Evolutionary conservation across 768 basidiomycete species (phyloP).

Genomic region (Mycena indigotica): DNA sequence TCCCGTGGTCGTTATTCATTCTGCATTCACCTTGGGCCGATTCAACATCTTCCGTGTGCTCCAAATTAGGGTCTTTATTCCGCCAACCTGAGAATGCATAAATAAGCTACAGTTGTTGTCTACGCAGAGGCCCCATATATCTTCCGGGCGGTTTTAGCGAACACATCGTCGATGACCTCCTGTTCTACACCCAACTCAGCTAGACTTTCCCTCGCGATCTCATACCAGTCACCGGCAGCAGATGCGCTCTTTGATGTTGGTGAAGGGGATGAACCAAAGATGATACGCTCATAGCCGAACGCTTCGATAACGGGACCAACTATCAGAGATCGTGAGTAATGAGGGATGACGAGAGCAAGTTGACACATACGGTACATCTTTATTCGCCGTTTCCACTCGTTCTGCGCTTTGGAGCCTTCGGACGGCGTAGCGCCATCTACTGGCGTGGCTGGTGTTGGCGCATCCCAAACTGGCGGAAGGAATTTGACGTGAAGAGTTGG

Average conservation of each 20-base stretch:
- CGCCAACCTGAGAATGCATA: too few relatives aligned
- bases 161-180: conserved; percentile 74
- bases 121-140: conserved; percentile 40
- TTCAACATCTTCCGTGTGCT: too few relatives aligned
- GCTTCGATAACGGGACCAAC: conserved; percentile 84
- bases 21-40: too few relatives aligned
- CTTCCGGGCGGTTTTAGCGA: conserved; percentile 52
- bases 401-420: conserved; percentile 52
- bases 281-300: conserved; percentile 80
- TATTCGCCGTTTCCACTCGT: conserved; percentile 72
- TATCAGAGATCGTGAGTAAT: conserved; percentile 31
- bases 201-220: conserved; percentile 75
- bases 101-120: conserved; percentile 13
- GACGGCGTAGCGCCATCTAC: conserved; percentile 42
- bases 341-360: conserved; percentile 1
- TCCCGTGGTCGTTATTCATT: conserved; percentile 67
- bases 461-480: conserved; percentile 75
- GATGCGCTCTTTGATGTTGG: conserved; percentile 48
- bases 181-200: conserved; percentile 81
- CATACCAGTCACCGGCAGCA: conserved; percentile 74
- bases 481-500: conserved; percentile 75
- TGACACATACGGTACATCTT: conserved; percentile 80
- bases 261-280: conserved; percentile 79
- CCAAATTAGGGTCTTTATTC: too few relatives aligned
- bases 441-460: conserved; percentile 52